phyloP scores from a whole-genome alignment of 2,329 filamentous ascomycete genomes.

The Cryphonectria naterciae region DNA sequence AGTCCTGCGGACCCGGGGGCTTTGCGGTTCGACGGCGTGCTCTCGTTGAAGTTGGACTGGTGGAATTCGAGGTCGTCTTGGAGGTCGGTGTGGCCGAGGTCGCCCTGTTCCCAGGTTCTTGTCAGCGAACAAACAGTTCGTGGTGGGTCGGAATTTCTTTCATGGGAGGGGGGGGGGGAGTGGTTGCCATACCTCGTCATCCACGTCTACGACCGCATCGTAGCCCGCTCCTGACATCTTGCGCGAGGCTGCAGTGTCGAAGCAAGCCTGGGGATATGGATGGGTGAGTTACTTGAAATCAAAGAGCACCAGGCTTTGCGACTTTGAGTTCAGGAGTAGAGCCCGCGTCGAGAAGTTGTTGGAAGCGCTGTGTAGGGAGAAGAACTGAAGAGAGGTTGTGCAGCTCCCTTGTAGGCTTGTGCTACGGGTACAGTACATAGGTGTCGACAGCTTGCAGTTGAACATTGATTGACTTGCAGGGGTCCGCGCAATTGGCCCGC shows the following conservation, averaged over 20 bases:
- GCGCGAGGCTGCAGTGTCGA: constrained; percentile 4
- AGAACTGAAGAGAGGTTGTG: background rate
- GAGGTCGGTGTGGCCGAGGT: constrained; percentile 96
- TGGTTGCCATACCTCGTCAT: constrained; percentile 74
- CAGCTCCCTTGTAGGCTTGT: constrained; percentile 6
- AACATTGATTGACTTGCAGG: constrained; percentile 8
- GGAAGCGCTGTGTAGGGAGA: background rate
- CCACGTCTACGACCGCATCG: constrained; percentile 96
- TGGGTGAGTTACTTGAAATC: background rate
- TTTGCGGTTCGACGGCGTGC: constrained; percentile 53
- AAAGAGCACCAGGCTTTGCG: background rate
- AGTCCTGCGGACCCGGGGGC: constrained; percentile 54
- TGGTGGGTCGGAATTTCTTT: background rate
- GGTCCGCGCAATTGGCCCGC: constrained; percentile 9
- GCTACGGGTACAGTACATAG: too few species aligned
- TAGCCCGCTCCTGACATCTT: constrained; percentile 84
- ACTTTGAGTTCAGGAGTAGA: background rate
- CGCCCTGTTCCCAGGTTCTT: constrained; percentile 64
- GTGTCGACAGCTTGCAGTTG: constrained; percentile 15
- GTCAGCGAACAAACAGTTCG: constrained; percentile 12
- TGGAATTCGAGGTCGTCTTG: constrained; percentile 99
- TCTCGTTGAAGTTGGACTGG: constrained; percentile 79
- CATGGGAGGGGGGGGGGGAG: background rate
- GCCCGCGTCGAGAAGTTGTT: background rate
- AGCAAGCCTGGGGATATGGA: too few species aligned